phyloP scores from a whole-genome alignment of 139 green algal genomes.

The Chlorella sp. region DNA sequence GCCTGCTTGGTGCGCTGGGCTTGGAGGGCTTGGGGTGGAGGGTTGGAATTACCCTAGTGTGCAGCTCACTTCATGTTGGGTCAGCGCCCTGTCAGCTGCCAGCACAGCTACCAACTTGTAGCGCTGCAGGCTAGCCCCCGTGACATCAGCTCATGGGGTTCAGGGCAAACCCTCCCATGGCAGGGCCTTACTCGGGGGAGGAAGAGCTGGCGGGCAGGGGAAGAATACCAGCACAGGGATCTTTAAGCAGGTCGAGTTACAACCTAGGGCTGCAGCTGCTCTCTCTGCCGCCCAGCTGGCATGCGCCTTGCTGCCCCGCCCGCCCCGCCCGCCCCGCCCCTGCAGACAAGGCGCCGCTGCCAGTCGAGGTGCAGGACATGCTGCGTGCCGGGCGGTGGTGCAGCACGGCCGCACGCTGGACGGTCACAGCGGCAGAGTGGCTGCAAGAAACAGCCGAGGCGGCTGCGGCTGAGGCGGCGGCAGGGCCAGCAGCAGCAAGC shows the following conservation, averaged over 20 bases:
- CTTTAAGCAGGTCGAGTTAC: not conserved
- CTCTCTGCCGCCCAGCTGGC: no score
- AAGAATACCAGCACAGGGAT: not conserved
- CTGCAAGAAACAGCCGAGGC: not conserved
- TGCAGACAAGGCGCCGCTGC: not conserved
- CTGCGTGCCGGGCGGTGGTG: not conserved
- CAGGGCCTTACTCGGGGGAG: not conserved
- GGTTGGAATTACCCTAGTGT: no score
- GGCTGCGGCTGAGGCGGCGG: not conserved
- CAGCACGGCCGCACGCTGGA: slow-evolving; percentile 1
- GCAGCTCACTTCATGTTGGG: no score
- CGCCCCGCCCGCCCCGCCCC: no score
- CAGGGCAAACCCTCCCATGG: no score
- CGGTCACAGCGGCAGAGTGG: not conserved
- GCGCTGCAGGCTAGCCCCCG: no score
- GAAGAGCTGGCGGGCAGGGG: not conserved
- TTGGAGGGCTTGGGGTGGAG: no score
- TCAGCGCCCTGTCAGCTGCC: no score
- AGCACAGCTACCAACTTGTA: no score
- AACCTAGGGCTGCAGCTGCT: not conserved
- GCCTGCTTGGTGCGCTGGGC: not conserved
- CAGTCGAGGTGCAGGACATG: not conserved
- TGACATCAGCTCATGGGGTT: no score
- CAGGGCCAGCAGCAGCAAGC: not conserved
- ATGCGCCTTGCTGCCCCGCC: not conserved